Evolutionary conservation across 2,329 filamentous ascomycete genomes (phyloP).

Genomic region (Aspergillus glaucus): DNA sequence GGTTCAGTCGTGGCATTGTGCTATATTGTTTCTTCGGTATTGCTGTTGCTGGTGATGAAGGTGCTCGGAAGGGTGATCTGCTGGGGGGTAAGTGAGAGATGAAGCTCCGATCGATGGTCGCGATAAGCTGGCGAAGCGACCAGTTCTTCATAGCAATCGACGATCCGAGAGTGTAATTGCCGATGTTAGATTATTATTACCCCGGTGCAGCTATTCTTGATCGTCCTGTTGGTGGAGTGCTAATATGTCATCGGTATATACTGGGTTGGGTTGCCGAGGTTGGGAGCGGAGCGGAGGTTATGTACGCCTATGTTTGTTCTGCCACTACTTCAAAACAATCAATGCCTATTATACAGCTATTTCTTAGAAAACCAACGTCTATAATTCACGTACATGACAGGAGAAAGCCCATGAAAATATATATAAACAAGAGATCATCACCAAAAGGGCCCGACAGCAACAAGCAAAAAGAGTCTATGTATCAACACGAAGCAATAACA

Average conservation of each 20-base stretch:
- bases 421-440: not conserved
- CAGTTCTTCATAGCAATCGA: not conserved
- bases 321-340: too few species aligned
- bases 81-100: not conserved
- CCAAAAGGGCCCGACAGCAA: conserved; percentile 3
- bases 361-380: not conserved
- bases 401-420: conserved; percentile 1
- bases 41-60: not conserved
- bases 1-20: conserved; percentile 21
- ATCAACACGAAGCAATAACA: conserved; percentile 14
- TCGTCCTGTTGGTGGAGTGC: not conserved
- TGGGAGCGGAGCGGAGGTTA: not conserved
- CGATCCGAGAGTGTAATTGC: not conserved
- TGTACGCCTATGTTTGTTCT: too few species aligned
- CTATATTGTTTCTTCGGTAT: not conserved
- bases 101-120: conserved; percentile 3
- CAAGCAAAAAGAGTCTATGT: conserved; percentile 13
- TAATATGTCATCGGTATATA: conserved; percentile 3
- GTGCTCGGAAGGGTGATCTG: not conserved
- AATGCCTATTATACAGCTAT: not conserved
- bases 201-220: too few species aligned
- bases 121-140: conserved; percentile 1
- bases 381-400: conserved; percentile 1
- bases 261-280: conserved; percentile 7
- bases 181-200: not conserved